Percentiles rank a stretch among this genome's conserved stretches.
Conservation (phyloP, 257 asterid species). For the Solanum rostratum region DNA sequence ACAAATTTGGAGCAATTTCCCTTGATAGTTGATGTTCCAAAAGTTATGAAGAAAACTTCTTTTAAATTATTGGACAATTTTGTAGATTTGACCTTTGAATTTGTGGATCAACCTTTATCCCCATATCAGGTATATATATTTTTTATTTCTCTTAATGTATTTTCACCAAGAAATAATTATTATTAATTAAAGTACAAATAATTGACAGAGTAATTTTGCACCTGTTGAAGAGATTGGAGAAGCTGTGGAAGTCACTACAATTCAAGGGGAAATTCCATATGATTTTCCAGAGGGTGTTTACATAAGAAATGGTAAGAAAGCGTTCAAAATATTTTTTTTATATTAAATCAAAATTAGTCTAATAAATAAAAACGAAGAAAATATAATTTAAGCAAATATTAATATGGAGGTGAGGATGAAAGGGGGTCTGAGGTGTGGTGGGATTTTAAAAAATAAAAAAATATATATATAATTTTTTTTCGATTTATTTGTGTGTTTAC, state of each 20-base stretch:
- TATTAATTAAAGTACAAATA: too few species aligned
- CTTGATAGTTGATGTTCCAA: not conserved
- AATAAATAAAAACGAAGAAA: too few species aligned
- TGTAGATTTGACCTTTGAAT: not conserved
- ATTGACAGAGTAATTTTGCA: conserved; percentile 42
- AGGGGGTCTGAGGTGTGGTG: not conserved
- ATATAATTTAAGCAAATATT: fast-evolving
- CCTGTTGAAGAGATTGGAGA: conserved; percentile 54
- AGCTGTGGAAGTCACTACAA: conserved; percentile 6
- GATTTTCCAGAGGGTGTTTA: conserved; percentile 55
- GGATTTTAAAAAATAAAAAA: too few species aligned
- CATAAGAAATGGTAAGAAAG: conserved; percentile 41
- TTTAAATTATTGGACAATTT: not conserved
- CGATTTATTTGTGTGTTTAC: too few species aligned
- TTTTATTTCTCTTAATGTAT: not conserved
- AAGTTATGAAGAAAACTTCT: not conserved
- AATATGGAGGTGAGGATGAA: not conserved
- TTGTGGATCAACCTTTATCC: not conserved
- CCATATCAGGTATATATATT: not conserved
- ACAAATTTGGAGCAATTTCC: not conserved
- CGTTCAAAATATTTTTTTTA: not conserved
- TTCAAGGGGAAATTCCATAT: conserved; percentile 36
- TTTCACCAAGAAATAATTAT: not conserved
- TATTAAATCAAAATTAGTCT: too few species aligned
- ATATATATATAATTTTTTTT: too few species aligned